Evolutionary conservation across 768 basidiomycete species (phyloP), one percentile per base, ranked within the genome.

Genomic region (Mycena sanguinolenta): DNA sequence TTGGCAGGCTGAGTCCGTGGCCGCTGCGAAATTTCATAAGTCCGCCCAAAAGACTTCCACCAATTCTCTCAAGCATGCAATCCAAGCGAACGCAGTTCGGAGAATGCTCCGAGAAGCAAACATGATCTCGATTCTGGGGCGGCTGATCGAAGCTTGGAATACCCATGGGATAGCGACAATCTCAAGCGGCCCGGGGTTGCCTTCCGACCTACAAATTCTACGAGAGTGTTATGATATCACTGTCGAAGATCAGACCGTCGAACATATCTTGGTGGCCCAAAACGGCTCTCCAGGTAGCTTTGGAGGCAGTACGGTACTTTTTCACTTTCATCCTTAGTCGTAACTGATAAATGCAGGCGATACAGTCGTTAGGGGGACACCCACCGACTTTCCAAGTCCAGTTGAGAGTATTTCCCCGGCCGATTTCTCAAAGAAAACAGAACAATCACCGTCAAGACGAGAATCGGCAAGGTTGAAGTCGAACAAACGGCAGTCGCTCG

Each of bases 151-250:
- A 0, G 55, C 67, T 3, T 68, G 67, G 67, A 68, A 62, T 25
- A 58, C 30, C 2, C 67, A 68, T 30, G 67, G 67, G 30, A 19
- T 54, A 30, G 53, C 67, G 13, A 21, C 27, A n/a, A 30, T 68
- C 19, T 68, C 39, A 6, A 63, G 46, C 25, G 67, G 60, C 0
- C 54, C 54, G 10, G 67, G 67, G 9, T 27, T 50, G 30, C 23
- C 61, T 62, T 68, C 67, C 19, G 60, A 68, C 21, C 58, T 58
- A 25, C 54, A 34, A 30, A 58, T 68, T 27, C 36, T 68, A 34
- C 53, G 46, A 19, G 60, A 58, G 59, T 68, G 67, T 27, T 39
- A 54, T 12, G 17, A 19, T 19, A 17, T 59, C 13, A 12, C 39
- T 3, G 58, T 6, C 30, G 27, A 25, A 46, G 23, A 25, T 1